Evolutionary conservation across 2,329 filamentous ascomycete species (phyloP).

Genomic region (Cordyceps cateniannulata): DNA sequence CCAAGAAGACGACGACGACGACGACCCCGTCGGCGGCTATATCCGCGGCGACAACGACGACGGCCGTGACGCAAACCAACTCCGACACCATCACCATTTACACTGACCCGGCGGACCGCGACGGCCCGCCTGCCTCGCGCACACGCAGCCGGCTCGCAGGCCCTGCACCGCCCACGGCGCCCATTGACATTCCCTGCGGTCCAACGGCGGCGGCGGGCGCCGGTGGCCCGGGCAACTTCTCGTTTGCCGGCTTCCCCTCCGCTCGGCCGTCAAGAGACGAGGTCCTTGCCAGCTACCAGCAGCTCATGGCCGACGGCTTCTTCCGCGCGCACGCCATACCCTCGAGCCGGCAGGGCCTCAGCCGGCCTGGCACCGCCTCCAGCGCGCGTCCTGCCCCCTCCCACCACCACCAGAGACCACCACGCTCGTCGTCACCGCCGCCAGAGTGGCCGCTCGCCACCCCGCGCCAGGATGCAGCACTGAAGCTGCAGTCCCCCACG

Average conservation of each 20-base stretch:
- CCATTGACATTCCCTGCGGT: not conserved
- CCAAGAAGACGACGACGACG: conserved; percentile 18
- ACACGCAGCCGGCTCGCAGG: conserved; percentile 12
- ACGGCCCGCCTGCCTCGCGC: conserved; percentile 1
- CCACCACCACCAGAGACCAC: conserved; percentile 13
- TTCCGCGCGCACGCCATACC: conserved; percentile 53
- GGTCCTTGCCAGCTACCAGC: conserved; percentile 49
- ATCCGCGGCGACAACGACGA: conserved; percentile 6
- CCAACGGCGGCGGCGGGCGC: too few relatives aligned
- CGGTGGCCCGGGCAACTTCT: not conserved
- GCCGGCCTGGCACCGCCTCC: not conserved
- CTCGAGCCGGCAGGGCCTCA: conserved; percentile 42
- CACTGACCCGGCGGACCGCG: not conserved
- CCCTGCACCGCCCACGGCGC: conserved; percentile 6
- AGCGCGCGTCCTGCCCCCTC: not conserved
- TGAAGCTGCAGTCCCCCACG: conserved; percentile 25
- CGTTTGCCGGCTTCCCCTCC: conserved; percentile 9
- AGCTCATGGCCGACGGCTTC: conserved; percentile 51
- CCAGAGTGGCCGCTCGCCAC: conserved; percentile 20
- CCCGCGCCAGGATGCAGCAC: conserved; percentile 17
- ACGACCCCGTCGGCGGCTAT: conserved; percentile 1
- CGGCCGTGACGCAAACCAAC: conserved; percentile 2
- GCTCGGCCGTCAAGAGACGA: conserved; percentile 39
- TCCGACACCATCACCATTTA: not conserved
- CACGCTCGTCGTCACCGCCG: conserved; percentile 10